These are phyloP conservation scores for Cladophialophora carrionii DNA, from an alignment of 2,329 filamentous ascomycete species.

Conservation along the genomic window DNA sequence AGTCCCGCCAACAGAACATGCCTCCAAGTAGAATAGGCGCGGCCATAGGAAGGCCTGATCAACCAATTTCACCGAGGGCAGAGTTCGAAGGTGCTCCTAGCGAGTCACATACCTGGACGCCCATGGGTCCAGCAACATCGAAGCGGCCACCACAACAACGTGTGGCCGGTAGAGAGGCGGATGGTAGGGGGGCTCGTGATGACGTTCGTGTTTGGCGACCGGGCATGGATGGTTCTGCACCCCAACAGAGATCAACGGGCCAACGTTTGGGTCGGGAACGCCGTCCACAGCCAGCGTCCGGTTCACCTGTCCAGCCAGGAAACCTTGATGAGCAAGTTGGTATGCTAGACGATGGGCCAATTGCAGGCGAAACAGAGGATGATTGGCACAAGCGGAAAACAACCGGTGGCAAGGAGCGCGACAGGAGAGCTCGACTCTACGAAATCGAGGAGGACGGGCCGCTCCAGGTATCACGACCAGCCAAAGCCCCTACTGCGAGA, in stretches of 20 bases:
- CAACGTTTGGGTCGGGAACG: not conserved
- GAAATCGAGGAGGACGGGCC: slow-evolving; percentile 30
- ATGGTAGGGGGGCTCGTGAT: not conserved
- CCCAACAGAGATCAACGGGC: not conserved
- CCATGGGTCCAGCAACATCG: not conserved
- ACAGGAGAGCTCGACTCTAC: slow-evolving; percentile 31
- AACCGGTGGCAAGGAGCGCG: slow-evolving; percentile 15
- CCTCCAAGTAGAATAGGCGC: not conserved
- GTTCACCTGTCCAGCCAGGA: not conserved
- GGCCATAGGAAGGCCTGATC: not conserved
- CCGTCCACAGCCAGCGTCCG: not conserved
- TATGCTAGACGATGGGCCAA: slow-evolving; percentile 46
- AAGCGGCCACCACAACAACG: not conserved
- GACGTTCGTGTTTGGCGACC: slow-evolving; percentile 4
- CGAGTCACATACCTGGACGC: not conserved
- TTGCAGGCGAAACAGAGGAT: slow-evolving; percentile 9
- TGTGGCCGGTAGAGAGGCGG: not conserved
- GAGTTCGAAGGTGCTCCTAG: not conserved
- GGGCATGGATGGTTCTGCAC: not conserved
- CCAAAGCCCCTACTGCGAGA: slow-evolving; percentile 7
- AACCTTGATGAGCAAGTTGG: not conserved
- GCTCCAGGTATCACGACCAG: slow-evolving; percentile 7
- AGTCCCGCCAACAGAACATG: not conserved
- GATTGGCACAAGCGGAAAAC: slow-evolving; percentile 16
- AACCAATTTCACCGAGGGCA: not conserved